Conservation (phyloP, 1,284 basidiomycete genomes). For the Caloboletus firmus region DNA sequence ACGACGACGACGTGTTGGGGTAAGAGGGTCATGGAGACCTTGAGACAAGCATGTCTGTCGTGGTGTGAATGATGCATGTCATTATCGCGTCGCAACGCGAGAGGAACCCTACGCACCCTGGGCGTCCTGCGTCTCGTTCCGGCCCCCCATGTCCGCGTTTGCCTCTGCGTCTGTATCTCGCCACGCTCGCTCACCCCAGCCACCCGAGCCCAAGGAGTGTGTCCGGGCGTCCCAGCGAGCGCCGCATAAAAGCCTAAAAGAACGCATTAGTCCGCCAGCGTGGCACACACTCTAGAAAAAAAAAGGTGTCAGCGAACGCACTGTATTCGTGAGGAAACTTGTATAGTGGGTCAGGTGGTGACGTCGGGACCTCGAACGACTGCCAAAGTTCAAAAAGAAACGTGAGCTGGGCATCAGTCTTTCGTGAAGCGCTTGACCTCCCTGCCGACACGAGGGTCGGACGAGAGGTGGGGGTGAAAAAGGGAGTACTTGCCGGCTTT, state of each 20-base stretch:
- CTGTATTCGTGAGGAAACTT: constrained; percentile 29
- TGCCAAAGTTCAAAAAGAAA: not conserved
- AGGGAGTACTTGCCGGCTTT: constrained; percentile 27
- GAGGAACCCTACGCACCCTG: not conserved
- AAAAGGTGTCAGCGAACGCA: not conserved
- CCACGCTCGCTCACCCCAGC: not conserved
- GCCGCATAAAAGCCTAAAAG: constrained; percentile 19
- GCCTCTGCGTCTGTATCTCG: not conserved
- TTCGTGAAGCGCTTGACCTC: not conserved
- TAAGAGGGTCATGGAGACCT: not conserved
- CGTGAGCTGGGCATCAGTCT: not conserved
- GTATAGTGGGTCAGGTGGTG: constrained; percentile 27
- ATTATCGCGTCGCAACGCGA: not conserved
- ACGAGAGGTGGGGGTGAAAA: not conserved
- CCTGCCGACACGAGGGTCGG: not conserved
- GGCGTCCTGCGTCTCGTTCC: not conserved
- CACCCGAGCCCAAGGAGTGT: constrained; percentile 6
- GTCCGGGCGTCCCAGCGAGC: constrained; percentile 18
- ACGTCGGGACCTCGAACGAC: constrained; percentile 31
- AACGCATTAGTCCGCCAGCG: not conserved
- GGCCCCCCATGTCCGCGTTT: too few species aligned
- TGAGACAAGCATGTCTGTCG: constrained; percentile 1
- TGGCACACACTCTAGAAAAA: too few species aligned
- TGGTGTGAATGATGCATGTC: not conserved
- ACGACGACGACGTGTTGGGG: too few species aligned